These are phyloP conservation scores for Pistacia vera DNA, from an alignment of 345 rosid species.

Conservation along the genomic window DNA sequence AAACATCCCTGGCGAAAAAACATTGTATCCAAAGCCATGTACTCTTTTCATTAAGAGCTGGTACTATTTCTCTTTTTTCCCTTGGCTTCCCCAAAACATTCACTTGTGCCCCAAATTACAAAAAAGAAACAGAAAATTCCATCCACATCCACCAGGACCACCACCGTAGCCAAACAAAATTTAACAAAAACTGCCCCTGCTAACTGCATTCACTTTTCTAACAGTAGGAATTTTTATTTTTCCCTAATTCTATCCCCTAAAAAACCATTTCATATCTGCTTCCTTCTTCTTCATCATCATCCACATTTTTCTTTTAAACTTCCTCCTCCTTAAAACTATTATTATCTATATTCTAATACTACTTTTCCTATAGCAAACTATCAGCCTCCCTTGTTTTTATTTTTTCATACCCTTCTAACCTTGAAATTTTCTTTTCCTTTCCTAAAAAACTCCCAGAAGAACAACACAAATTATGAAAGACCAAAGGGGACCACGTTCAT, in stretches of 20 bases:
- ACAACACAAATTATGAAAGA: background rate
- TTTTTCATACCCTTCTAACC: no score
- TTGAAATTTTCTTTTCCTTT: background rate
- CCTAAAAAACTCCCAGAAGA: constrained; percentile 16
- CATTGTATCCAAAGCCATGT: background rate
- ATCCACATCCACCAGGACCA: background rate
- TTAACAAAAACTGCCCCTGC: constrained; percentile 21
- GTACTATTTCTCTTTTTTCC: background rate
- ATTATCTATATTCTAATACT: background rate
- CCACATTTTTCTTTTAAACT: background rate
- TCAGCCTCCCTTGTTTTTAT: background rate
- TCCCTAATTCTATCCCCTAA: constrained; percentile 23
- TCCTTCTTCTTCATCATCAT: background rate
- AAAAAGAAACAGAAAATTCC: background rate
- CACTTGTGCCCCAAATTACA: background rate
- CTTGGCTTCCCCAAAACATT: constrained; percentile 7
- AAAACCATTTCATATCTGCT: constrained; percentile 14
- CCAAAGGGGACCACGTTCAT: constrained; percentile 21
- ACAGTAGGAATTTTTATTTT: constrained; percentile 11
- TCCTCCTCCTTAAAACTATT: constrained; percentile 6
- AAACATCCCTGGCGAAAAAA: background rate
- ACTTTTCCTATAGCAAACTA: background rate
- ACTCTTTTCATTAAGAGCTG: background rate
- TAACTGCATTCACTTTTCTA: background rate
- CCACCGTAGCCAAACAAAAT: constrained; percentile 23